Evolutionary conservation across 2,329 filamentous ascomycete genomes (phyloP), one percentile per base, ranked within the genome.

Genomic region (Didymella lethalis): DNA sequence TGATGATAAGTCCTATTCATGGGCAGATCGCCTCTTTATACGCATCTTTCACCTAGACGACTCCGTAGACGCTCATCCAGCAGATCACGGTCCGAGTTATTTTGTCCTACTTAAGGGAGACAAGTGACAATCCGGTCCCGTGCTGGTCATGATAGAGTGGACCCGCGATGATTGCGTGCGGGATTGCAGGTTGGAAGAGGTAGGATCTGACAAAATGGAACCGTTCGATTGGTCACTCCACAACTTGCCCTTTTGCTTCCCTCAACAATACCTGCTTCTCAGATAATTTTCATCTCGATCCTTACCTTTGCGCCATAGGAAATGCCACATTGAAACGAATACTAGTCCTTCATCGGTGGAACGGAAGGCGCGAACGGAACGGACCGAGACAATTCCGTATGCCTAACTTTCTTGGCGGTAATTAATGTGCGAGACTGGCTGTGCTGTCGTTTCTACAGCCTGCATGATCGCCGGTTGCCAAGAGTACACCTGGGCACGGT

Each of bases 341-440:
- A 8, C 54, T 53, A 57, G 29, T 28, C 43, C 34, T 29, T n/a
- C 11, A 44, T 16, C 31, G 25, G 55, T 16, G 45, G n/a, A 36
- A 45, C 48, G 14, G 8, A 36, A 44, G 43, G 23, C 16, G 28
- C 48, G 36, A 52, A 40, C 55, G 48, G 48, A 23, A 44, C 55
- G 48, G 48, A 40, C 55, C 48, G 55, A 57, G 48, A 57, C 48
- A 48, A 31, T n/a, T 45, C 26, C 28, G 12, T 32, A 43, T 48
- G 43, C 44, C 34, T 52, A 28, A 23, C 34, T 52, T 44, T 44
- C 43, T 36, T 43, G 41, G 14, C 43, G 54, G 26, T 28, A 52
- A 48, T 52, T 28, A 48, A 48, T 52, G 34, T 20, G 28, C 34
- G n/a, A 47, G 14, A 41, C 14, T 44, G n/a, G 25, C 8, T 16